Evolutionary conservation across 2,329 filamentous ascomycete species (phyloP).

Genomic region (Monascus ruber): DNA sequence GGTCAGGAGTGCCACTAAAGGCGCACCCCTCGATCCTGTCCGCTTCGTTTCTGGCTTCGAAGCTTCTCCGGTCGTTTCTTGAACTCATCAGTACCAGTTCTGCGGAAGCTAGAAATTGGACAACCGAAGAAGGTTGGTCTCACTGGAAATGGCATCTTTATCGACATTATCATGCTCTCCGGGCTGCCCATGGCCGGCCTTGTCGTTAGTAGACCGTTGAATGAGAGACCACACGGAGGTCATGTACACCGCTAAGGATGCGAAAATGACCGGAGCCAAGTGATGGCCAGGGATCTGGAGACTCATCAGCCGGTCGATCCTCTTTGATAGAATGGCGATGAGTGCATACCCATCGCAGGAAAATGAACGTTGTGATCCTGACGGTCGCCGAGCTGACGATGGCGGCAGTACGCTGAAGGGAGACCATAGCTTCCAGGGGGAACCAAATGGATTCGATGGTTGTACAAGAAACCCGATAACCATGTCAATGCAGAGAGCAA

Average conservation of each 20-base stretch:
- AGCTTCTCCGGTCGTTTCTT: not conserved
- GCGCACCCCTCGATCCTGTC: slow-evolving; percentile 9
- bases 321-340: not conserved
- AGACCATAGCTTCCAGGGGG: slow-evolving; percentile 16
- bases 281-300: slow-evolving; percentile 28
- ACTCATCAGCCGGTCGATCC: not conserved
- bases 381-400: slow-evolving; percentile 26
- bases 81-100: not conserved
- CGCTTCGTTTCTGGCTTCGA: slow-evolving; percentile 1
- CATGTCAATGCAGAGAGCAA: not conserved
- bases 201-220: slow-evolving; percentile 1
- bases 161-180: slow-evolving; percentile 4
- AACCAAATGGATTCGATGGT: slow-evolving; percentile 1
- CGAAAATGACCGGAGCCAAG: slow-evolving; percentile 26
- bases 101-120: not conserved
- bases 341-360: slow-evolving; percentile 33
- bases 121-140: not conserved
- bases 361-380: slow-evolving; percentile 26
- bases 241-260: slow-evolving; percentile 36
- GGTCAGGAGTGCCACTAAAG: slow-evolving; percentile 57
- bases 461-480: not conserved
- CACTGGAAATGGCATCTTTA: not conserved
- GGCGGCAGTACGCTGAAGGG: slow-evolving; percentile 18
- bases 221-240: slow-evolving; percentile 22
- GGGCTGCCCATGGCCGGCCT: not conserved